phyloP scores from a whole-genome alignment of 331 rosid species.

The Dryas integrifolia region DNA sequence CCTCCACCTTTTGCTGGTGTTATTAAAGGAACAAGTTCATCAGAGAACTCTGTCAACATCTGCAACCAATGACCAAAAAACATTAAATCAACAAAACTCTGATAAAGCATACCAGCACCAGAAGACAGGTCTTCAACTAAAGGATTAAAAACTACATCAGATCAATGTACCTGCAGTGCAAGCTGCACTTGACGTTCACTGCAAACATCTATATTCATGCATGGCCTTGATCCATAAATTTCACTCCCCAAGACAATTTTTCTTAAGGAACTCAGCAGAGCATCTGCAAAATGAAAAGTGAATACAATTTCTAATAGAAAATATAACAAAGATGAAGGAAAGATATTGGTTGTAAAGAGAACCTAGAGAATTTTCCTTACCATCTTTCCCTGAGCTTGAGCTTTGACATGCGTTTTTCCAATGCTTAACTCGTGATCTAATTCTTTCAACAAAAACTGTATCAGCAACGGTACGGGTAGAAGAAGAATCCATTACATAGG shows the following conservation, averaged over 20 bases:
- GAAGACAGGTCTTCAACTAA: constrained; percentile 20
- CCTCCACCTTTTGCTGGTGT: constrained; percentile 55
- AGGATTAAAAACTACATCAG: constrained; percentile 15
- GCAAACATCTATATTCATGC: constrained; percentile 72
- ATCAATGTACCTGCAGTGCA: constrained; percentile 56
- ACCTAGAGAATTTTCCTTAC: constrained; percentile 40
- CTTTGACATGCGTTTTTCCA: constrained; percentile 55
- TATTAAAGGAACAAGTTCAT: constrained; percentile 62
- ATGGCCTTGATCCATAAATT: constrained; percentile 62
- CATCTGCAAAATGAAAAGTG: constrained; percentile 47
- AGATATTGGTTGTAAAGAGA: neutral
- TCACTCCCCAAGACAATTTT: constrained; percentile 59
- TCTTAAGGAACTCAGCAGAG: constrained; percentile 52
- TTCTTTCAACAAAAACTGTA: constrained; percentile 56
- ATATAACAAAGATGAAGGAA: constrained; percentile 8
- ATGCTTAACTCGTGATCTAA: constrained; percentile 52
- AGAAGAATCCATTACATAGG: constrained; percentile 35
- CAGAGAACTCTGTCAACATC: constrained; percentile 59
- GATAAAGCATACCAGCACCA: constrained; percentile 2
- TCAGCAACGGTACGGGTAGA: constrained; percentile 55
- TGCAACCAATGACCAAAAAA: constrained; percentile 31
- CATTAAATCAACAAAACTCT: neutral
- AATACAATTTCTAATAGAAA: neutral
- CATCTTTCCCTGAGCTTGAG: constrained; percentile 41
- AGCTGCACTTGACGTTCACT: constrained; percentile 77